Evolutionary conservation across 2,329 filamentous ascomycete genomes (phyloP).

Genomic region (Graphilbum ipis-grandicollis): DNA sequence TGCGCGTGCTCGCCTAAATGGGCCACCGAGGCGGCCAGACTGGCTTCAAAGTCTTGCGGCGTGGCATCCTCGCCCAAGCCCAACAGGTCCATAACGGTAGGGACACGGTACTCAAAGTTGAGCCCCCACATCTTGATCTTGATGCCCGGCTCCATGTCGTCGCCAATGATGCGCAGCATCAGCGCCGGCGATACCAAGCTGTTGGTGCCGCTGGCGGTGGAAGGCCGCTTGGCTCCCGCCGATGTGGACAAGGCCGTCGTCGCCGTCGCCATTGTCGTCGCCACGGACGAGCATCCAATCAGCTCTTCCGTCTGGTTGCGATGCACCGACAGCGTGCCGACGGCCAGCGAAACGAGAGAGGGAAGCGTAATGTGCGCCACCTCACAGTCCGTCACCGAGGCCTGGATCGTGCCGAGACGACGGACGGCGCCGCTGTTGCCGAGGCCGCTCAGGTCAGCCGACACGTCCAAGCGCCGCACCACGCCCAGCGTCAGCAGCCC

Average conservation of each 20-base stretch:
- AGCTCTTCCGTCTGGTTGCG: constrained; percentile 57
- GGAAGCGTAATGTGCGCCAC: constrained; percentile 72
- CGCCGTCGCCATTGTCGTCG: constrained; percentile 7
- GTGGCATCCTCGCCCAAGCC: constrained; percentile 50
- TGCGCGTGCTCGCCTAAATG: constrained; percentile 53
- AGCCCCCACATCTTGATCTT: constrained; percentile 78
- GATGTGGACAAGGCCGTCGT: too few species aligned
- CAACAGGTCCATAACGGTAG: constrained; percentile 64
- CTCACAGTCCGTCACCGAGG: constrained; percentile 46
- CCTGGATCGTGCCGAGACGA: constrained; percentile 46
- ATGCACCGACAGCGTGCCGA: constrained; percentile 42
- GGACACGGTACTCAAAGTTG: constrained; percentile 75
- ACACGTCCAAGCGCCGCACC: constrained; percentile 44
- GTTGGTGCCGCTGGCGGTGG: too few species aligned
- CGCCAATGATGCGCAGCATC: constrained; percentile 79
- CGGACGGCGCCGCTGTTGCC: constrained; percentile 14
- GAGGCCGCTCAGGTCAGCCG: constrained; percentile 38
- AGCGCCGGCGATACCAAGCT: constrained; percentile 33
- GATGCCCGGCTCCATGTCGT: constrained; percentile 82
- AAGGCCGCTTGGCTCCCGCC: too few species aligned
- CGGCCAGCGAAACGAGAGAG: constrained; percentile 60
- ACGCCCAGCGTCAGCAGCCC: constrained; percentile 62
- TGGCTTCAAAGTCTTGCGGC: constrained; percentile 55
- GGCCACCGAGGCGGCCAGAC: constrained; percentile 63
- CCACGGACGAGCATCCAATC: constrained; percentile 32